A percentile compares a stretch with the other conserved stretches of the same genome.
These are phyloP conservation scores for Hyparrhenia diplandra DNA, from an alignment of 176 grass and related monocot species.

Conservation along the genomic window DNA sequence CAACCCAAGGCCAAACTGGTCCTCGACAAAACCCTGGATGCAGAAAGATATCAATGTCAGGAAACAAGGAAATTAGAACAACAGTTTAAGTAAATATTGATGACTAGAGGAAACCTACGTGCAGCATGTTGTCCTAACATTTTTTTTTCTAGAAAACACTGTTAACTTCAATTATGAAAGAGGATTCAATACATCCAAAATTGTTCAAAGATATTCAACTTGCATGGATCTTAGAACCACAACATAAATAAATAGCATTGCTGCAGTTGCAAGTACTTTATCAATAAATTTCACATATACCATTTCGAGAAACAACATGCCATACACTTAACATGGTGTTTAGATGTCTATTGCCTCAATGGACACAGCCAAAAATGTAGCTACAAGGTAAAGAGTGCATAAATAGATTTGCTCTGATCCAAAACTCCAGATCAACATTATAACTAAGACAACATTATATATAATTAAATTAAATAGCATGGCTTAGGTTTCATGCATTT, in stretches of 20 bases:
- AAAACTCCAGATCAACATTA: not conserved
- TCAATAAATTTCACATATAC: not conserved
- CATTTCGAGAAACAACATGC: not conserved
- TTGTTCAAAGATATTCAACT: not conserved
- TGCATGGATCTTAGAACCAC: not conserved
- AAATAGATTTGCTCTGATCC: not conserved
- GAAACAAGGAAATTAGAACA: not conserved
- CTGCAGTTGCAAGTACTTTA: not conserved
- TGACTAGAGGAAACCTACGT: not conserved
- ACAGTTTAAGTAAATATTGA: conserved; percentile 4
- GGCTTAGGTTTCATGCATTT: not conserved
- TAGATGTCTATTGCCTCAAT: not conserved
- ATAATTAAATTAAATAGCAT: not conserved
- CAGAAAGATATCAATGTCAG: conserved; percentile 20
- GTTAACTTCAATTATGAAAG: not conserved
- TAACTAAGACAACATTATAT: too few relatives aligned
- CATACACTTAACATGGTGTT: not conserved
- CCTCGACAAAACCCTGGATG: conserved; percentile 86
- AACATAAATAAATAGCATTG: not conserved
- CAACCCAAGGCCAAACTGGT: conserved; percentile 94
- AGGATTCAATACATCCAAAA: not conserved
- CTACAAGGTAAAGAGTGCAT: not conserved
- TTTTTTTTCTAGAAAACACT: not conserved
- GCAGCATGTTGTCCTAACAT: not conserved
- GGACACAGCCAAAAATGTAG: not conserved